Conservation (phyloP, 768 basidiomycete species). For the Leucocoprinus birnbaumii region DNA sequence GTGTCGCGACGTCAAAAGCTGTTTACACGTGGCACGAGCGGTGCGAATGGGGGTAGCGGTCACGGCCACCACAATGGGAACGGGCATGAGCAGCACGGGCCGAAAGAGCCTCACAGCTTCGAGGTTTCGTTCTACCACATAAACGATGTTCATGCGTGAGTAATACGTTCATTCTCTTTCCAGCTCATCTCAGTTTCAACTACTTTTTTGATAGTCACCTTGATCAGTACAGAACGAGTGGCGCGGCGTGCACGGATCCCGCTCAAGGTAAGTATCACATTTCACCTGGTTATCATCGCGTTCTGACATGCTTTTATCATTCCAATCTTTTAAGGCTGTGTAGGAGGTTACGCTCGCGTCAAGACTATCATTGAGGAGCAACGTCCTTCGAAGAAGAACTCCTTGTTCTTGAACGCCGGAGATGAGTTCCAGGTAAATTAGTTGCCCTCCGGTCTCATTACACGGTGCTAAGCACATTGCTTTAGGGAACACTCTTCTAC, state of each 20-base stretch:
- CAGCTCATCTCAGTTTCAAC: not conserved
- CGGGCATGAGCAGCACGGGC: conserved; percentile 13
- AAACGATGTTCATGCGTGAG: conserved; percentile 40
- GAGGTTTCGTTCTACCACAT: conserved; percentile 34
- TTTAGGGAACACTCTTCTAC: conserved; percentile 42
- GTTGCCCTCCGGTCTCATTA: not conserved
- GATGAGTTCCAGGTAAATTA: conserved; percentile 41
- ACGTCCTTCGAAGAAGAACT: conserved; percentile 29
- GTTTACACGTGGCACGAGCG: conserved; percentile 19
- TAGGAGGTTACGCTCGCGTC: conserved; percentile 40
- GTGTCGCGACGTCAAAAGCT: conserved; percentile 20
- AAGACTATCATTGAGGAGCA: conserved; percentile 33
- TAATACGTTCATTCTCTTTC: not conserved
- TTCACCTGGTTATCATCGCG: not conserved
- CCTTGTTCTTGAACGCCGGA: conserved; percentile 40
- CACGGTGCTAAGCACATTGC: not conserved
- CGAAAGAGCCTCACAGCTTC: conserved; percentile 18
- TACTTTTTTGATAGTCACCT: conserved; percentile 25
- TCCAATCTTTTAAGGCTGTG: conserved; percentile 25
- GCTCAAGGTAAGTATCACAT: conserved; percentile 18
- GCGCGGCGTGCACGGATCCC: conserved; percentile 33
- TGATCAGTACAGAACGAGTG: conserved; percentile 33
- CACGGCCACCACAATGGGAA: conserved; percentile 18
- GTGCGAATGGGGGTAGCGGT: conserved; percentile 14
- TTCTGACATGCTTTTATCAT: not conserved